Evolutionary conservation across 352 stramenopile species (phyloP), one percentile per base, ranked within the genome.

Genomic region (Phytopythium mirpurense): DNA sequence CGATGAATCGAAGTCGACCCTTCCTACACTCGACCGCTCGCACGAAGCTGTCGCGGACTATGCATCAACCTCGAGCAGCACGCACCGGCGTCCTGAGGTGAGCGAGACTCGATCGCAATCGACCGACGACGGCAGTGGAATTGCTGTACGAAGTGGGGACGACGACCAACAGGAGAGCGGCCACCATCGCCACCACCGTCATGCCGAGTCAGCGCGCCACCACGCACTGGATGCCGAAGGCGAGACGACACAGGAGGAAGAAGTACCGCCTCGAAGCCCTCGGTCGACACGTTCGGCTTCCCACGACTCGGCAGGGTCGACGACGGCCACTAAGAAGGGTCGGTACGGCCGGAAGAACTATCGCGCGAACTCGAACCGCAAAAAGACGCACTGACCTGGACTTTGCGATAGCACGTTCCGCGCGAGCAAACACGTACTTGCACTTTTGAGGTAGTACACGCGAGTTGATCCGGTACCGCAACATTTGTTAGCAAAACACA

Each of bases 311-410:
- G 40, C 27, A 23, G 26, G 23, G 18, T 72, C 46, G 34, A 54
- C 23, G 42, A 63, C 51, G 57, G 35, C 38, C 31, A 67, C 36
- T 42, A 56, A 40, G 57, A 90, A 87, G 44, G 21, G 24, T 29
- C 67, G 80, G 29, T 93, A 93, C 48, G 83, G 80, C 2, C 65
- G 80, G 21, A 90, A 89, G 58, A 74, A 91, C 56, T 91, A 91
- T 57, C 78, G 78, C 36, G 77, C 80, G 10, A 79, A 87, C 45
- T 82, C 65, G 21, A 72, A 59, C 37, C 73, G 76, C 43, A 86
- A 84, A 59, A 86, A 87, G 56, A 70, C 56, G 23, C 41, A 47
- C 23, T 47, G 41, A 47, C 15, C 24, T 16, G 11, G 1, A 8
- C 10, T 27, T 3, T n/a, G n/a, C n/a, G n/a, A n/a, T n/a, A n/a